Evolutionary conservation across 202 grass and related monocot species (phyloP).

Genomic region (Cymbopogon flexuosus): DNA sequence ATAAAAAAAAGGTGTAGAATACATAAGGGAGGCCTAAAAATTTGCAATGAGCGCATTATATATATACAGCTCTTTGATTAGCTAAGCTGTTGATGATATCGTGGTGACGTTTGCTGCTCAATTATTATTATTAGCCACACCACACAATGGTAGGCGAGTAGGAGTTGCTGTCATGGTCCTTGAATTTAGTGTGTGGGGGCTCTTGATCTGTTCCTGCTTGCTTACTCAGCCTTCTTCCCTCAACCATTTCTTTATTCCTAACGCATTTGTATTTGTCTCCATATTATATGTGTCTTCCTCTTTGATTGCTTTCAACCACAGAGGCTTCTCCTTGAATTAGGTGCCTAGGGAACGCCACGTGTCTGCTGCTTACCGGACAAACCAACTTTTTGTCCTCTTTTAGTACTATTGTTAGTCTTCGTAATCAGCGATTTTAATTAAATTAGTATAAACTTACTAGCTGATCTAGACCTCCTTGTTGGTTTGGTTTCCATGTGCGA

Average conservation of each 20-base stretch:
- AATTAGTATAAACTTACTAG: background rate
- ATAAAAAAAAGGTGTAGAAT: background rate
- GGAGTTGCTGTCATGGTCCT: conserved; percentile 54
- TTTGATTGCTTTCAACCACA: conserved; percentile 39
- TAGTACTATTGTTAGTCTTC: conserved; percentile 20
- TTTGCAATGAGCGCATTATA: background rate
- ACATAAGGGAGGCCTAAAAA: background rate
- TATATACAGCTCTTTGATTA: conserved; percentile 14
- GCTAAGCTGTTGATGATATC: conserved; percentile 30
- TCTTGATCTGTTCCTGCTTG: conserved; percentile 44
- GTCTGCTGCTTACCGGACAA: background rate
- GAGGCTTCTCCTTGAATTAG: conserved; percentile 49
- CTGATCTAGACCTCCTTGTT: conserved; percentile 21
- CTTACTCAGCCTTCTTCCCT: conserved; percentile 46
- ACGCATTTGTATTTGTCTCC: conserved; percentile 39
- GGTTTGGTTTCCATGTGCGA: conserved; percentile 44
- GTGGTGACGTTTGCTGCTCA: conserved; percentile 32
- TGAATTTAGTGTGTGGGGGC: conserved; percentile 48
- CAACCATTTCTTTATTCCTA: conserved; percentile 27
- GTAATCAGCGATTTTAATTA: conserved; percentile 17
- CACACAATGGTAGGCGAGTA: conserved; percentile 30
- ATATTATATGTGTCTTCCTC: conserved; percentile 33
- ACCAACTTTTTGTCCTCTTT: conserved; percentile 11
- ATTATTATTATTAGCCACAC: conserved; percentile 37
- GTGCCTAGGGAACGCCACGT: conserved; percentile 2